phyloP scores from a whole-genome alignment of 2,329 filamentous ascomycete species.

The Paecilomyces formosus region DNA sequence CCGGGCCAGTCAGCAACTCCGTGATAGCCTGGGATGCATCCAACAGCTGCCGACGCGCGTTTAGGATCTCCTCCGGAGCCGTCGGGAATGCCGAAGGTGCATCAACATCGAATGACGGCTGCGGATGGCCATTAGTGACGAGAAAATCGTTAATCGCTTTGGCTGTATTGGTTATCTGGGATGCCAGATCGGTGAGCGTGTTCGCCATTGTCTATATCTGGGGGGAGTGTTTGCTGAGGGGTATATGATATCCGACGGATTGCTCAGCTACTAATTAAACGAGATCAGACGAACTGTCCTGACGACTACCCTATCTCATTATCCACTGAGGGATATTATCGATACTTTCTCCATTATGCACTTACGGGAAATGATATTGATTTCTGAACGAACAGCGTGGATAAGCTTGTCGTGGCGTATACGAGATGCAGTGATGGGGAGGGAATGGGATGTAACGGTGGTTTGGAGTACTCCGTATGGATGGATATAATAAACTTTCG shows the following conservation, averaged over 20 bases:
- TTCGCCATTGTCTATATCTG: not conserved
- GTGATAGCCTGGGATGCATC: conserved; percentile 2
- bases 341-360: not conserved
- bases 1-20: conserved; percentile 1
- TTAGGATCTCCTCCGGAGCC: conserved; percentile 1
- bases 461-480: not conserved
- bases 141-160: conserved; percentile 3
- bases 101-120: conserved; percentile 4
- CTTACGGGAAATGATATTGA: not conserved
- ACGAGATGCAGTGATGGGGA: not conserved
- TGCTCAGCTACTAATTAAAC: not conserved
- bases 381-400: not conserved
- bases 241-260: not conserved
- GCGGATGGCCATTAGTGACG: not conserved
- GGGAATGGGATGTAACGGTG: not conserved
- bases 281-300: not conserved
- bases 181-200: conserved; percentile 1
- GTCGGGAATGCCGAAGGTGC: not conserved
- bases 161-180: conserved; percentile 1
- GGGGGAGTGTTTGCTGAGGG: not conserved
- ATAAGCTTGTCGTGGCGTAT: not conserved
- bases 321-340: not conserved
- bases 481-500: not conserved
- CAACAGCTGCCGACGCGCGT: conserved; percentile 1
- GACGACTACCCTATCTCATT: not conserved